These are phyloP conservation scores for Xylariaceae sp. DNA, from an alignment of 2,329 filamentous ascomycete genomes.

Conservation along the genomic window DNA sequence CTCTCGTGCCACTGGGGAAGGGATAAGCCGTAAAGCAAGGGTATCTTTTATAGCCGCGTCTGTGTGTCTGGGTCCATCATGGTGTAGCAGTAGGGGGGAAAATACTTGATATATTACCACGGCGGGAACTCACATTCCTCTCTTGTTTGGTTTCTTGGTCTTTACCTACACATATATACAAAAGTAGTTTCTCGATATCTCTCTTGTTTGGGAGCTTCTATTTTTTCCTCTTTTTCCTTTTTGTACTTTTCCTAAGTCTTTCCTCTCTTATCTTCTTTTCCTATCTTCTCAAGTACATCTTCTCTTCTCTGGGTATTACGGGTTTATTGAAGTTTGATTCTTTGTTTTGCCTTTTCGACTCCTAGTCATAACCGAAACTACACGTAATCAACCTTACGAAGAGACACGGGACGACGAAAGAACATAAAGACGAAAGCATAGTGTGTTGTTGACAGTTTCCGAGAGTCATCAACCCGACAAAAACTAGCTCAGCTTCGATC, in stretches of 20 bases:
- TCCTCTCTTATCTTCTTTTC: constrained; percentile 10
- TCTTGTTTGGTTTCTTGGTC: constrained; percentile 10
- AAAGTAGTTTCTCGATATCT: constrained; percentile 14
- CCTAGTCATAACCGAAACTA: no score
- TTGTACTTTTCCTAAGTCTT: constrained; percentile 12
- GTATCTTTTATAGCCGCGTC: background rate
- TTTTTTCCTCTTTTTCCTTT: constrained; percentile 15
- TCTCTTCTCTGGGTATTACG: no score
- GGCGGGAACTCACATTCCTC: constrained; percentile 12
- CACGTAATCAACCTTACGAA: no score
- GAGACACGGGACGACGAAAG: no score
- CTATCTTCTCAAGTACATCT: constrained; percentile 2
- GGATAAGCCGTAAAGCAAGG: background rate
- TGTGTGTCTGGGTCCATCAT: constrained; percentile 17
- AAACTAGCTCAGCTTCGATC: no score
- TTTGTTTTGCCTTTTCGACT: no score
- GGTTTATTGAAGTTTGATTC: constrained; percentile 4
- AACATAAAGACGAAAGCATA: no score
- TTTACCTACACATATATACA: constrained; percentile 4
- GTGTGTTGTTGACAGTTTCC: no score
- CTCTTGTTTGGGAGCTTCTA: constrained; percentile 14
- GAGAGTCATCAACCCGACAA: no score
- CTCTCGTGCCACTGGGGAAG: background rate
- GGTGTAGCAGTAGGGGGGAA: constrained; percentile 3
- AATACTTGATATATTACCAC: constrained; percentile 20